These are phyloP conservation scores for Naegleria gruberi DNA, from an alignment of 208 protist species.

Conservation along the genomic window DNA sequence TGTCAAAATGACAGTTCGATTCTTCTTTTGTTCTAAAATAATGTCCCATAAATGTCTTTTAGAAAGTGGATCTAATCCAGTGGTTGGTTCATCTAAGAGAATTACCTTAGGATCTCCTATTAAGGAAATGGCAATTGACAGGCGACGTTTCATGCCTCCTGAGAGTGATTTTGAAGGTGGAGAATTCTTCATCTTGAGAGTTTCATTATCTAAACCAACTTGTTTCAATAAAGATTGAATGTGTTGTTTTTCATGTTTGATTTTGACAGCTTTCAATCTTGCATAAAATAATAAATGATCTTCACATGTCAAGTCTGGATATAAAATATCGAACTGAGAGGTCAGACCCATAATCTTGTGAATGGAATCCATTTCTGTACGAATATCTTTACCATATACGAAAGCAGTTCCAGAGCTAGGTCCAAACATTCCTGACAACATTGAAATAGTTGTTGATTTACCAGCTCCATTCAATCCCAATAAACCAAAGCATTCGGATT, in stretches of 20 bases:
- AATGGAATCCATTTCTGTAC: slow-evolving; percentile 28
- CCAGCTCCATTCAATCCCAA: slow-evolving; percentile 72
- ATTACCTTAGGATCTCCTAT: neutral
- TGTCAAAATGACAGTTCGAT: slow-evolving; percentile 31
- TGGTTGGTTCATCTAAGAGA: slow-evolving; percentile 46
- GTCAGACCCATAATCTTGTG: slow-evolving; percentile 25
- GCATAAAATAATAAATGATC: slow-evolving; percentile 26
- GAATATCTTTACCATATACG: slow-evolving; percentile 26
- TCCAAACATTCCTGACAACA: slow-evolving; percentile 51
- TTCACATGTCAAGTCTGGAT: slow-evolving; percentile 18
- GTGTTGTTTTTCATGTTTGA: neutral
- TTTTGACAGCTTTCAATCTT: neutral
- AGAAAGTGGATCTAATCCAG: slow-evolving; percentile 46
- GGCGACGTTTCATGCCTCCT: neutral
- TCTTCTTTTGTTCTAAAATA: slow-evolving; percentile 16
- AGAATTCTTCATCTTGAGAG: neutral
- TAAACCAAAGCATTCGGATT: slow-evolving; percentile 67
- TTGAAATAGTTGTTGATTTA: slow-evolving; percentile 69
- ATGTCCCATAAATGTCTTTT: slow-evolving; percentile 46
- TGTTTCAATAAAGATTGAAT: neutral
- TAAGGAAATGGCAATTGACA: neutral
- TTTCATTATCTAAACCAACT: neutral
- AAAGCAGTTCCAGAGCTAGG: slow-evolving; percentile 22
- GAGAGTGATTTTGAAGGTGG: neutral
- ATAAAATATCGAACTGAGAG: slow-evolving; percentile 39